Evolutionary conservation across 2,329 filamentous ascomycete species (phyloP), one percentile per base, ranked within the genome.

Genomic region (Ophiostoma montium): DNA sequence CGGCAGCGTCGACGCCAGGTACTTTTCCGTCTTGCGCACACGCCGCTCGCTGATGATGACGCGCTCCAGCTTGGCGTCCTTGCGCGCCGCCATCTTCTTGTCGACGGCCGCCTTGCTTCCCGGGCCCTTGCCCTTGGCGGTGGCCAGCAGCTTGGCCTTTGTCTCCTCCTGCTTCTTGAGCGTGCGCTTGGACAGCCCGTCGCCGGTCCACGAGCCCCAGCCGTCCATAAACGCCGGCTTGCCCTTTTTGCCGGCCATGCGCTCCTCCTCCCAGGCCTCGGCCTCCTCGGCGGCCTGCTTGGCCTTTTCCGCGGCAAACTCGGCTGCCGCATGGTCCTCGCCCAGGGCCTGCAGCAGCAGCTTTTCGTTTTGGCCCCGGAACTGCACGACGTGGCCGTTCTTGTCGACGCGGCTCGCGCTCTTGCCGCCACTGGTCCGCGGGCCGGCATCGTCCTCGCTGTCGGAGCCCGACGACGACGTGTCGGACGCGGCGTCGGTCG

Each of bases 21-120:
- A 96, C 62, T 86, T 89, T 59, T 78, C 76, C 64, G 92, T 95
- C 80, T 95, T 95, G 67, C 88, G 89, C 52, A 87, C 73, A 19
- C 79, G 74, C 71, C 89, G 94, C 75, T 98, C 87, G 60, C 84
- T 95, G 58, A 98, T 83, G 52, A 96, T 94, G 12, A 95, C 90
- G 54, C 78, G 78, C 48, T 86, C 80, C 53, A 95, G 67, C 66
- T 85, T 89, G 48, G 78, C 78, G 60, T 96, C 92, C 66, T 86
- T 84, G 46, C 92, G 78, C 52, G 89, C 76, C 52, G 81, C 77
- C 64, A 86, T 84, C 56, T 94, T 72, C 35, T 87, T 89, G 53
- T 86, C 79, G 48, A 86, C 23, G 16, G 16, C 31, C 13, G 35
- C 31, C 50, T 50, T 48, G 21, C n/a, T n/a, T n/a, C n/a, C n/a